Conservation (phyloP, 768 basidiomycete genomes). For the Suillus spraguei region DNA sequence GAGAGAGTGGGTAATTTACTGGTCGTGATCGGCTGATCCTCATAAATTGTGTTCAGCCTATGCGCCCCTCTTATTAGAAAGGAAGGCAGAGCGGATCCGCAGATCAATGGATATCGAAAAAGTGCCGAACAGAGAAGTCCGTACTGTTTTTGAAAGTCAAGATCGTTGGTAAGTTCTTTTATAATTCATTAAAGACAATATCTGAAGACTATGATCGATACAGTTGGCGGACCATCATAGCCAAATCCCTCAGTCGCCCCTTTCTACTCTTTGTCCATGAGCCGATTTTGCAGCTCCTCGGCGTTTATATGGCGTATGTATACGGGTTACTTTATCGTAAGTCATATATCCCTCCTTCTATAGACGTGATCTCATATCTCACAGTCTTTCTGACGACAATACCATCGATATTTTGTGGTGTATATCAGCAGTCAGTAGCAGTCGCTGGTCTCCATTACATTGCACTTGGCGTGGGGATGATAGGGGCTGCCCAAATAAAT, state of each 20-base stretch:
- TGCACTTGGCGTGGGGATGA: slow-evolving; percentile 68
- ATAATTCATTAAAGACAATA: not conserved
- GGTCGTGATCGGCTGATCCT: slow-evolving; percentile 15
- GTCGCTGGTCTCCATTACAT: slow-evolving; percentile 44
- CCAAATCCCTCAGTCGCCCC: slow-evolving; percentile 62
- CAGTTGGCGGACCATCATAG: slow-evolving; percentile 57
- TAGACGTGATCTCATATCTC: not conserved
- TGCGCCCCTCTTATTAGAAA: slow-evolving; percentile 40
- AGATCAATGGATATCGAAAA: slow-evolving; percentile 52
- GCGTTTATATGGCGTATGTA: slow-evolving; percentile 68
- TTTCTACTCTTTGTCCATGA: slow-evolving; percentile 63
- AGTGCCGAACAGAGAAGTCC: slow-evolving; percentile 36
- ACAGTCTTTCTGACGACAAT: slow-evolving; percentile 70
- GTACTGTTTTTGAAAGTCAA: slow-evolving; percentile 47
- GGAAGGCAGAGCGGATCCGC: slow-evolving; percentile 52
- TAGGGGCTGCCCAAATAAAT: slow-evolving; percentile 52
- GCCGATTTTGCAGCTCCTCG: slow-evolving; percentile 64
- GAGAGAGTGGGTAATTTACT: slow-evolving; percentile 56
- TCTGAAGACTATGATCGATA: no score
- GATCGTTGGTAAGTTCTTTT: slow-evolving; percentile 44
- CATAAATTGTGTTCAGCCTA: slow-evolving; percentile 21
- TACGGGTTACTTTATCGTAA: slow-evolving; percentile 64
- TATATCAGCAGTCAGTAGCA: slow-evolving; percentile 50
- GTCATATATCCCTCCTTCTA: slow-evolving; percentile 22
- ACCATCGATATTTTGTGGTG: slow-evolving; percentile 53